phyloP scores from a whole-genome alignment of 768 basidiomycete genomes.

The Tulasnella sp. region DNA sequence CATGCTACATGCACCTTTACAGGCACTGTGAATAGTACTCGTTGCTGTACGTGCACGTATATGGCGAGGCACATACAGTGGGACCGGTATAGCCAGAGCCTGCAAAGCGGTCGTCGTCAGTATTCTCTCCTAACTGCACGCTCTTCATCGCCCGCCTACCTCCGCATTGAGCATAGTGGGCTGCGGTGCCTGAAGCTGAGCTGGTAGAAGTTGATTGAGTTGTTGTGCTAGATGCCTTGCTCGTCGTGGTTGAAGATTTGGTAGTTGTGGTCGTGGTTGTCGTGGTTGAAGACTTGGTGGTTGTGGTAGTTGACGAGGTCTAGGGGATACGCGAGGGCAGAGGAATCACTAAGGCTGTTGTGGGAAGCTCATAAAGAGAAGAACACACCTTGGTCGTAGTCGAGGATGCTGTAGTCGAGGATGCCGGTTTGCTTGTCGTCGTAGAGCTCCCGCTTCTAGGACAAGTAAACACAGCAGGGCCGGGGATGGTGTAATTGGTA shows the following conservation, averaged over 20 bases:
- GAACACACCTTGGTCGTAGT: neutral
- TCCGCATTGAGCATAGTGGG: neutral
- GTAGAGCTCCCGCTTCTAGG: neutral
- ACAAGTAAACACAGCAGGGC: slow-evolving; percentile 2
- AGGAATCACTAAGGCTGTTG: neutral
- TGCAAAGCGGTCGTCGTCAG: neutral
- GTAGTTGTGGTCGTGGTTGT: neutral
- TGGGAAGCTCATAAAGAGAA: neutral
- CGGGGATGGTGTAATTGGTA: slow-evolving; percentile 10
- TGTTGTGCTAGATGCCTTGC: neutral
- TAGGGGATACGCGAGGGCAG: neutral
- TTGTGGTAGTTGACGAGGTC: neutral
- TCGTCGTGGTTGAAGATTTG: neutral
- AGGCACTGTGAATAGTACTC: neutral
- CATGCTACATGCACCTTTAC: neutral
- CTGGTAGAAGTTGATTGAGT: neutral
- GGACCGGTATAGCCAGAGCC: neutral
- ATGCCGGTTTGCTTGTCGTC: neutral
- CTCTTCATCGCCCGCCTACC: neutral
- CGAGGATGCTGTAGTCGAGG: neutral
- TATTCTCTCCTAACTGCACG: no score
- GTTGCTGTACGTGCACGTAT: neutral
- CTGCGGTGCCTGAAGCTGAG: neutral
- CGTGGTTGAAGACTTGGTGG: neutral
- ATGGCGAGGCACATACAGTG: neutral